Evolutionary conservation across 106 monocot species (phyloP).

Genomic region (Cymbidium sinense): DNA sequence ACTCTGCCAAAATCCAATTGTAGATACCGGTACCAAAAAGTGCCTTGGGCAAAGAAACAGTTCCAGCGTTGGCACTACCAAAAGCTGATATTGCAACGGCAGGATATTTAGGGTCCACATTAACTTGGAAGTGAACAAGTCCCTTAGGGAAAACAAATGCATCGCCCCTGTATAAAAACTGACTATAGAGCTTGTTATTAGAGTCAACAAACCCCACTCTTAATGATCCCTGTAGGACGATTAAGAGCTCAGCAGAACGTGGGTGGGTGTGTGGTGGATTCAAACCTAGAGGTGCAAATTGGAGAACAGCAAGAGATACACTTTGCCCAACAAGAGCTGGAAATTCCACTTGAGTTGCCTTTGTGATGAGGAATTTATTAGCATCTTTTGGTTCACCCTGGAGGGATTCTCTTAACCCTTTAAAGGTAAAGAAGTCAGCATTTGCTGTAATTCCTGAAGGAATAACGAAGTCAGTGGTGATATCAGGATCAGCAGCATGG

Average conservation of each 20-base stretch:
- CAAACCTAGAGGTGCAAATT: constrained; percentile 2
- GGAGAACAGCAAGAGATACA: constrained; percentile 15
- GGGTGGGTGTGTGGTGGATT: constrained; percentile 23
- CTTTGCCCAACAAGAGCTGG: constrained; percentile 21
- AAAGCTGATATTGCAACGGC: constrained; percentile 20
- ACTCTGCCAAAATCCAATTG: constrained; percentile 6
- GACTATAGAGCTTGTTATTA: constrained; percentile 13
- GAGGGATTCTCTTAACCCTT: not conserved
- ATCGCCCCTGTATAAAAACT: constrained; percentile 3
- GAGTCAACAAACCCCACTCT: constrained; percentile 22
- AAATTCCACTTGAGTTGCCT: constrained; percentile 13
- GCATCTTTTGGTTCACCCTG: not conserved
- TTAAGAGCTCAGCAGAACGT: constrained; percentile 15
- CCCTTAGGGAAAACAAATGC: constrained; percentile 21
- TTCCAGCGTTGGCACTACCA: constrained; percentile 16
- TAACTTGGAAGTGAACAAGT: constrained; percentile 20
- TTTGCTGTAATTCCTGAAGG: not conserved
- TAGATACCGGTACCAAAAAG: constrained; percentile 19
- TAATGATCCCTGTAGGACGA: constrained; percentile 2
- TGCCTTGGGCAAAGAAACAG: constrained; percentile 10
- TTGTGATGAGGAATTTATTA: constrained; percentile 4
- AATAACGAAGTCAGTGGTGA: constrained; percentile 8
- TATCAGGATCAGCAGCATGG: constrained; percentile 16
- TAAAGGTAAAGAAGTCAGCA: constrained; percentile 20
- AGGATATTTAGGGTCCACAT: not conserved